phyloP scores from a whole-genome alignment of 331 rosid genomes.

The Malus hybrid region DNA sequence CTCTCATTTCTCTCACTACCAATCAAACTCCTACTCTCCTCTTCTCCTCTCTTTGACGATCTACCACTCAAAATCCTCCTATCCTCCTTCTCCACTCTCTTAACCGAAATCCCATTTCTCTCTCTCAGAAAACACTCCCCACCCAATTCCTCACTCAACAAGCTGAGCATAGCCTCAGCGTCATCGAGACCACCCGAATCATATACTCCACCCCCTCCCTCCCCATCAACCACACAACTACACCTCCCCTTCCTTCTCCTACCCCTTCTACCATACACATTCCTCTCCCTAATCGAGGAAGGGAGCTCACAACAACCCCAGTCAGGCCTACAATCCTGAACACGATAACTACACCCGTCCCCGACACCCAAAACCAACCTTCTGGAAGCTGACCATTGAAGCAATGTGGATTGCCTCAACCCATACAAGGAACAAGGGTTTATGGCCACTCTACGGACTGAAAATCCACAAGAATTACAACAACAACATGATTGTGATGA shows the following conservation, averaged over 20 bases:
- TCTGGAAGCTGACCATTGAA: conserved; percentile 64
- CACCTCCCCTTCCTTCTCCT: conserved; percentile 36
- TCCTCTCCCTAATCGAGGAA: conserved; percentile 32
- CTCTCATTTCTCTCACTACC: conserved; percentile 30
- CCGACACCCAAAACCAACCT: conserved; percentile 53
- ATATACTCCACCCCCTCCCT: conserved; percentile 22
- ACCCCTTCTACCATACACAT: conserved; percentile 28
- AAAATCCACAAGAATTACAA: conserved; percentile 40
- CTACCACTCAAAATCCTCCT: conserved; percentile 20
- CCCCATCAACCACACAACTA: conserved; percentile 30
- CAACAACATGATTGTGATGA: conserved; percentile 24
- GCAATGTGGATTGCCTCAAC: conserved; percentile 69
- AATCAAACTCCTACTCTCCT: conserved; percentile 19
- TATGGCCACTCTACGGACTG: conserved; percentile 33
- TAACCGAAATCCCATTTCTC: conserved; percentile 26
- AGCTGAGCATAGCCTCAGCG: conserved; percentile 57
- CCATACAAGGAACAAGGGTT: conserved; percentile 49
- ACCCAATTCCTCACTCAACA: conserved; percentile 66
- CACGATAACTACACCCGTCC: conserved; percentile 31
- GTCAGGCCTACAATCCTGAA: conserved; percentile 32
- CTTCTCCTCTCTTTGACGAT: conserved; percentile 34
- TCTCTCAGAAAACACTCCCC: conserved; percentile 23
- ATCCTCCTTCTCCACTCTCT: conserved; percentile 34
- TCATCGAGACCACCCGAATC: conserved; percentile 33
- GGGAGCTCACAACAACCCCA: conserved; percentile 33